Percentiles rank a stretch among this genome's conserved stretches.
Conservation (phyloP, 768 basidiomycete genomes). For the Tulasnella sp. region DNA sequence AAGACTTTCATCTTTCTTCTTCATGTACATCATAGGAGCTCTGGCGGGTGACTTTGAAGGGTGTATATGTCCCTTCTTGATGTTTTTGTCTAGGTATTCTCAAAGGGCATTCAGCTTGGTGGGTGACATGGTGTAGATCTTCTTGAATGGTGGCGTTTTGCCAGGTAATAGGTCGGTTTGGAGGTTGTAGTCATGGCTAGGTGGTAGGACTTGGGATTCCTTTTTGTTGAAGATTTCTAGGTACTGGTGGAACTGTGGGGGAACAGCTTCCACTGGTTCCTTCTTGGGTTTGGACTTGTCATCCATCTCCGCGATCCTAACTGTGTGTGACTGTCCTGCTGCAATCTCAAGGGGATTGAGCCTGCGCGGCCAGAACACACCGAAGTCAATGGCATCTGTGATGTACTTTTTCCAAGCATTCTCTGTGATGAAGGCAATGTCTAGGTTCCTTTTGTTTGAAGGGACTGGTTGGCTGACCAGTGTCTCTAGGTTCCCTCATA, state of each 20-base stretch:
- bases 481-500: too few relatives aligned
- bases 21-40: neutral
- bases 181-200: neutral
- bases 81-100: neutral
- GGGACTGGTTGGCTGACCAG: too few relatives aligned
- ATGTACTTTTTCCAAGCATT: too few relatives aligned
- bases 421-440: too few relatives aligned
- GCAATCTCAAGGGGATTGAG: too few relatives aligned
- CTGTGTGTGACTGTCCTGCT: too few relatives aligned
- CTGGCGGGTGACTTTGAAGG: neutral
- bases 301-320: too few relatives aligned
- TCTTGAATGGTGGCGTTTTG: neutral
- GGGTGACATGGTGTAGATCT: neutral
- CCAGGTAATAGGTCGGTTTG: neutral
- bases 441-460: too few relatives aligned
- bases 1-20: neutral
- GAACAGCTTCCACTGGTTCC: neutral
- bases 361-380: too few relatives aligned
- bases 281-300: too few relatives aligned
- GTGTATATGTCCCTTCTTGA: neutral
- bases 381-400: too few relatives aligned
- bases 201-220: neutral
- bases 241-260: neutral
- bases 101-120: neutral
- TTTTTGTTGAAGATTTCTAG: neutral